phyloP scores from a whole-genome alignment of 345 rosid genomes.

The Citrus trifoliata region DNA sequence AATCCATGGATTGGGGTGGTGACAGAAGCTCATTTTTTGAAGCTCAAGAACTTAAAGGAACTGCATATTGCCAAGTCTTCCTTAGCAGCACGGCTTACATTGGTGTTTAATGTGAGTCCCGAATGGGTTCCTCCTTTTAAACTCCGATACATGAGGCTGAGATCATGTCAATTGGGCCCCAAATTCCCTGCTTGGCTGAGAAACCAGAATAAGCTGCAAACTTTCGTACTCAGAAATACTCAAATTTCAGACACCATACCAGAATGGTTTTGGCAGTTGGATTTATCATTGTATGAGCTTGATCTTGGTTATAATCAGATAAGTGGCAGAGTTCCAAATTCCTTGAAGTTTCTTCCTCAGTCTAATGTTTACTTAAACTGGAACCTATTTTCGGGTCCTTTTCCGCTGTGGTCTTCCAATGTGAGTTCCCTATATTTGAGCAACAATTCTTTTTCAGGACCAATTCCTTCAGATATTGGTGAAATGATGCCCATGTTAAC shows the following conservation, averaged over 20 bases:
- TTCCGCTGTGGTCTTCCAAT: too few relatives aligned
- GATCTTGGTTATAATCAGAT: conserved; percentile 18
- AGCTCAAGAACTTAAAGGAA: conserved; percentile 16
- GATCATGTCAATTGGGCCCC: conserved; percentile 15
- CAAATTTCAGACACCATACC: conserved; percentile 18
- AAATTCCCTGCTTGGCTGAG: conserved; percentile 19
- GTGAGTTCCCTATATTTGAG: conserved; percentile 1
- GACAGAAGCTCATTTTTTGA: conserved; percentile 20
- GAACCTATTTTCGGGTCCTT: conserved; percentile 21
- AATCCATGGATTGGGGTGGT: conserved; percentile 13
- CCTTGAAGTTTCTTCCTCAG: background rate
- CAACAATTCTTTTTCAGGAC: conserved; percentile 23
- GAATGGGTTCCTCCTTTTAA: conserved; percentile 24
- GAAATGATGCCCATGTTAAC: conserved; percentile 8
- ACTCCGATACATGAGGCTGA: conserved; percentile 1
- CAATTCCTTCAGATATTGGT: conserved; percentile 17
- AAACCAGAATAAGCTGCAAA: conserved; percentile 6
- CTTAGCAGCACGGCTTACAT: background rate
- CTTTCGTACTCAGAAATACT: background rate
- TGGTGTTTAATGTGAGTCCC: conserved; percentile 1
- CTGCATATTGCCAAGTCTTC: background rate
- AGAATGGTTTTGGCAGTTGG: conserved; percentile 17
- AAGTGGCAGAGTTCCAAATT: conserved; percentile 13
- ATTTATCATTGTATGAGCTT: background rate
- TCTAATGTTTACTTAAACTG: conserved; percentile 8